Evolutionary conservation across 2,329 filamentous ascomycete genomes (phyloP).

Genomic region (Botryotinia convoluta): DNA sequence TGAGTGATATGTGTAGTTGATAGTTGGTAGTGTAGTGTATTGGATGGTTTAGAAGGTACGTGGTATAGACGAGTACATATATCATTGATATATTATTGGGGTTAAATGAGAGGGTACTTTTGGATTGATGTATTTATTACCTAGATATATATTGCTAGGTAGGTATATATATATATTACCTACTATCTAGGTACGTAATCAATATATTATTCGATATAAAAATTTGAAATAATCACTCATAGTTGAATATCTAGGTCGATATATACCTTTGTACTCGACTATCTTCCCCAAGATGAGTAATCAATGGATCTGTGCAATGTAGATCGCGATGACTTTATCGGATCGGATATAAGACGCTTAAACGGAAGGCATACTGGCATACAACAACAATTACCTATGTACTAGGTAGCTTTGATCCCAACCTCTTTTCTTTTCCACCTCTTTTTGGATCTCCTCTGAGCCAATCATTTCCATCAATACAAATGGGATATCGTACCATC

Average conservation of each 20-base stretch:
- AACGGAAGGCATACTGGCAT: neutral
- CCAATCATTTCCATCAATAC: neutral
- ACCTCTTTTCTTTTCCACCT: neutral
- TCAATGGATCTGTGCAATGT: neutral
- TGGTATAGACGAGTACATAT: too few species aligned
- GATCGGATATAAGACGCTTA: conserved; percentile 5
- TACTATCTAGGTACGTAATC: too few species aligned
- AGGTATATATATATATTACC: too few species aligned
- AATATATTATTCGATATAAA: too few species aligned
- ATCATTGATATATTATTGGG: too few species aligned
- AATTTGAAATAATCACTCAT: too few species aligned
- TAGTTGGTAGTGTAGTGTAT: neutral
- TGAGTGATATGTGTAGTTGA: neutral
- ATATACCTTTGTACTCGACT: too few species aligned
- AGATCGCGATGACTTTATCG: neutral
- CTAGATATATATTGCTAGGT: too few species aligned
- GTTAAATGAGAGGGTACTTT: too few species aligned
- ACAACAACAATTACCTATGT: too few species aligned
- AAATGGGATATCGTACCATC: neutral
- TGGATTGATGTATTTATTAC: too few species aligned
- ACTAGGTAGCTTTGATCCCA: neutral
- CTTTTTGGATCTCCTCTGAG: neutral
- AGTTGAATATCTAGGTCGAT: neutral
- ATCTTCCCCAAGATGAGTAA: too few species aligned
- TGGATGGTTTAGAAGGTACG: neutral